Conservation (phyloP, 2,329 filamentous ascomycete species). For the Pseudogymnoascus sp. region DNA sequence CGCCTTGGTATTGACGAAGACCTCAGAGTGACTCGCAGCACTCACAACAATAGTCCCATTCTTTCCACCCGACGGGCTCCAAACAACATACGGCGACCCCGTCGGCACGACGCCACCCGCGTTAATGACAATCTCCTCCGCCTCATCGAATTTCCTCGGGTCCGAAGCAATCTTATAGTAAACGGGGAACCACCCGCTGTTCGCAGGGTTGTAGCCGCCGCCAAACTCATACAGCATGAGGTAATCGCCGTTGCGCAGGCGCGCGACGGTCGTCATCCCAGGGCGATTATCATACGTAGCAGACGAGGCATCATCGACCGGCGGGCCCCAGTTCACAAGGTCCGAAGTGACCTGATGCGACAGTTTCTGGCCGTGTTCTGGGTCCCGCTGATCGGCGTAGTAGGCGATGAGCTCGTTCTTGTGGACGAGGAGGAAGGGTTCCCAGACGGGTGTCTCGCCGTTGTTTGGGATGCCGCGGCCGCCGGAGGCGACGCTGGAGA, state of each 20-base stretch:
- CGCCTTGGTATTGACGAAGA: conserved; percentile 26
- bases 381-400: conserved; percentile 65
- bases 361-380: conserved; percentile 60
- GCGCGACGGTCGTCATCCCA: conserved; percentile 58
- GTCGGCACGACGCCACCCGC: conserved; percentile 22
- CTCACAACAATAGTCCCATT: conserved; percentile 28
- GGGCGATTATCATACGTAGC: conserved; percentile 56
- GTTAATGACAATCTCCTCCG: conserved; percentile 21
- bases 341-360: conserved; percentile 52
- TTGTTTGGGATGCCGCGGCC: conserved; percentile 51
- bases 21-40: conserved; percentile 17
- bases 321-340: conserved; percentile 50
- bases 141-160: conserved; percentile 24
- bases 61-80: conserved; percentile 24
- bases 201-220: neutral
- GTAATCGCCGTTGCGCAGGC: conserved; percentile 48
- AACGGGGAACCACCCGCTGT: conserved; percentile 25
- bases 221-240: conserved; percentile 58
- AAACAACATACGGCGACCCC: conserved; percentile 26
- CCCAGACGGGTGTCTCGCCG: conserved; percentile 63
- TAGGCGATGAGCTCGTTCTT: conserved; percentile 56
- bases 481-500: conserved; percentile 57
- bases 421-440: conserved; percentile 58
- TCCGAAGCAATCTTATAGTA: conserved; percentile 27
- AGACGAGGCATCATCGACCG: conserved; percentile 57